These are phyloP conservation scores for Trichoderma sp. DNA, from an alignment of 2,329 filamentous ascomycete species.

Conservation along the genomic window DNA sequence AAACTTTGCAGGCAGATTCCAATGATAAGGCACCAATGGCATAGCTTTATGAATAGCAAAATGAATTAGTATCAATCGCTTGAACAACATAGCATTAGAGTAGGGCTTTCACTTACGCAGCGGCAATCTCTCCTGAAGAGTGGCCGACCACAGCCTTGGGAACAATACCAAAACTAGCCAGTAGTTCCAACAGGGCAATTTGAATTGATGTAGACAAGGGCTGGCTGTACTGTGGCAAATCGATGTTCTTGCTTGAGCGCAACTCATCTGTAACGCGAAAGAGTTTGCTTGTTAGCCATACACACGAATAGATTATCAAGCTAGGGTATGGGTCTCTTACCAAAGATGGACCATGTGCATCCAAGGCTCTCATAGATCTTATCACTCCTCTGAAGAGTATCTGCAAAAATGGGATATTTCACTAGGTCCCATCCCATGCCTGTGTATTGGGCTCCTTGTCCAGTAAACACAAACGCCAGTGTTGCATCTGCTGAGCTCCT, in stretches of 20 bases:
- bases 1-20: slow-evolving; percentile 37
- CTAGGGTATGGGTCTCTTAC: neutral
- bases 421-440: slow-evolving; percentile 37
- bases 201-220: slow-evolving; percentile 42
- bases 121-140: slow-evolving; percentile 45
- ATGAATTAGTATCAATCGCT: neutral
- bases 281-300: neutral
- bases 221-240: slow-evolving; percentile 32
- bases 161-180: slow-evolving; percentile 35
- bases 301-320: neutral
- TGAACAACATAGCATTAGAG: slow-evolving; percentile 20
- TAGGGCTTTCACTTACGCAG: slow-evolving; percentile 37
- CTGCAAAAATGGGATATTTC: slow-evolving; percentile 35
- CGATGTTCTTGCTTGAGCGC: slow-evolving; percentile 7
- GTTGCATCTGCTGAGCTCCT: neutral
- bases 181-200: slow-evolving; percentile 43
- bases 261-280: neutral
- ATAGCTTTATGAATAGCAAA: neutral
- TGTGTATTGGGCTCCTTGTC: slow-evolving; percentile 37
- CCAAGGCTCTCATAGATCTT: neutral
- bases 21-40: slow-evolving; percentile 11
- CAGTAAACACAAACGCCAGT: slow-evolving; percentile 35
- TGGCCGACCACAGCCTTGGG: slow-evolving; percentile 42
- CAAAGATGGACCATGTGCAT: slow-evolving; percentile 14
- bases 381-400: slow-evolving; percentile 29